Evolutionary conservation across 495 filamentous ascomycete species (phyloP), one percentile per base, ranked within the genome.

Genomic region (Penicillium soppii): DNA sequence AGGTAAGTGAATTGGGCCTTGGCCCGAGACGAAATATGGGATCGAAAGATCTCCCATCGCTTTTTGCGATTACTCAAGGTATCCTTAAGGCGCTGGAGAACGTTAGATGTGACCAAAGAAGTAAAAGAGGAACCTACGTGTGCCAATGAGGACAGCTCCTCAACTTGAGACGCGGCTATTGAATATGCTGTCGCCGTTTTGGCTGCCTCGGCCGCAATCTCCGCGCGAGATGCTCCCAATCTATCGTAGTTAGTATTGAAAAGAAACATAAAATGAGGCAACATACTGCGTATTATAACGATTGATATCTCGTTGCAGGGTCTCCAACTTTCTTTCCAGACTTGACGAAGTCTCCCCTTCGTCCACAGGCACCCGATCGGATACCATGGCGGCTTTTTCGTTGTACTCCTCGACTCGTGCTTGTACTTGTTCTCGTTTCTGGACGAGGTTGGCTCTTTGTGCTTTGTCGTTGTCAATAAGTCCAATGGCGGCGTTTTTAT

Each of bases 1-100:
- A 97, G 78, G 60, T 91, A 94, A 33, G 79, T 85, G 63, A 99
- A 99, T 53, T 89, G 90, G 15, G 84, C 82, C 41, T 91, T 84
- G 21, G 92, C 91, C 43, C 90, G 83, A 10, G 83, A 83, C 9
- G 90, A 89, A 52, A 99, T 97, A 54, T 84, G 82, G 10, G 80
- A 73, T 55, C 91, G 85, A 68, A 99, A 97, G 43, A 82, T 77
- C 47, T 79, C 72, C 88, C 90, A 97, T 52, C 90, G 85, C 21
- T 81, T 73, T 33, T 85, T 79, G 4, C 94, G 88, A 43, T 88
- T 71, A 25, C 76, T 70, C 25, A 95, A 78, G 0, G 90, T 81
- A 13, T 75, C 57, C 66, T 85, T 86, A 23, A 96, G 74, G 0
- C 12, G 53, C 15, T 17, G 27, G 52, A 30, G 51, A 46, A 22